phyloP scores from a whole-genome alignment of 139 green algal genomes.

The Ettlia oleoabundans region DNA sequence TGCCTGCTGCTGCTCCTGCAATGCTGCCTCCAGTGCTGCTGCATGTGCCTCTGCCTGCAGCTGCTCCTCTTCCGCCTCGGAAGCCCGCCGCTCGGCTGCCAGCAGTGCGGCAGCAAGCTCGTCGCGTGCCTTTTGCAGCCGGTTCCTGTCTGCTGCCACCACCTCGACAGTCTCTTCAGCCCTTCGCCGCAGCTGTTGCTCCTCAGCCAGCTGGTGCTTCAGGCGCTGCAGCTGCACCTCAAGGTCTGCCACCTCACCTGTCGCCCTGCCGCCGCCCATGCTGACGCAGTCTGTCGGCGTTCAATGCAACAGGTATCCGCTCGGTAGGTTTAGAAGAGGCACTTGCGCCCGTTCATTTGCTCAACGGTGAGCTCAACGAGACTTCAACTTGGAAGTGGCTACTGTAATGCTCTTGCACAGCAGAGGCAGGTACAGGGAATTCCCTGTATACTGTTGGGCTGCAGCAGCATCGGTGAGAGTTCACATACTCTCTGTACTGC shows the following conservation, averaged over 20 bases:
- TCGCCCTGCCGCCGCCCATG: no score
- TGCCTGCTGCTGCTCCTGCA: background rate
- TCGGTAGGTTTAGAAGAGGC: no score
- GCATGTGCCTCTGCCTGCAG: slow-evolving; percentile 58
- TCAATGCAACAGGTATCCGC: no score
- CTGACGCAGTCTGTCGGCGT: no score
- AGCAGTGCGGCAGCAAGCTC: slow-evolving; percentile 39
- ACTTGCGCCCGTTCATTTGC: no score
- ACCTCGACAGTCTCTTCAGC: slow-evolving; percentile 8
- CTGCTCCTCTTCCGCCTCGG: slow-evolving; percentile 71
- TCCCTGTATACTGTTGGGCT: no score
- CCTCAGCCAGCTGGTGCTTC: slow-evolving; percentile 13
- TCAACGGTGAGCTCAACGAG: no score
- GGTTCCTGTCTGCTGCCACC: background rate
- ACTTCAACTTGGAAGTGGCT: no score
- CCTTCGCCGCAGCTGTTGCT: slow-evolving; percentile 10
- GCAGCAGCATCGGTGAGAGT: no score
- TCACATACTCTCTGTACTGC: no score
- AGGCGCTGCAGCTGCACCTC: slow-evolving; percentile 1
- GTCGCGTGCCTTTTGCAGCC: slow-evolving; percentile 3
- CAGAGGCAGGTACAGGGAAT: no score
- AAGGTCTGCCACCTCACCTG: background rate
- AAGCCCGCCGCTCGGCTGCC: slow-evolving; percentile 45
- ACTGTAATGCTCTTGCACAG: no score
- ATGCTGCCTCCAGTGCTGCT: slow-evolving; percentile 3